Conservation (phyloP, 768 basidiomycete species). For the Porpolomopsis calyptriformis region DNA sequence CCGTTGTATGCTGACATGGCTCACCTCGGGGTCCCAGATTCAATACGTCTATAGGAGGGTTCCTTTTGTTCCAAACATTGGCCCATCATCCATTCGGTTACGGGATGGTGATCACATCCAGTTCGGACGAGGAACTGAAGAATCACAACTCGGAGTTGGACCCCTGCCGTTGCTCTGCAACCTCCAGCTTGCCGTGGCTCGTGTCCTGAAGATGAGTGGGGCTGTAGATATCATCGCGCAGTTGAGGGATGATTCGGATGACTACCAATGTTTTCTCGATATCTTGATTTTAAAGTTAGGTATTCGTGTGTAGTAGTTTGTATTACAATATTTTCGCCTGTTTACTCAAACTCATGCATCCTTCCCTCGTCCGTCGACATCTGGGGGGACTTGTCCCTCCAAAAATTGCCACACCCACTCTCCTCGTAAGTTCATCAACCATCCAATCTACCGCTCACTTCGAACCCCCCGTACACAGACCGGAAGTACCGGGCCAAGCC, state of each 20-base stretch:
- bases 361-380: conserved; percentile 75
- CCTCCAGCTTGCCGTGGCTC: conserved; percentile 15
- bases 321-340: too few relatives aligned
- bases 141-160: neutral
- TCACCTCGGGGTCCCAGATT: neutral
- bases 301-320: neutral
- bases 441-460: neutral
- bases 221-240: conserved; percentile 8
- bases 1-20: neutral
- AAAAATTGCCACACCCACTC: conserved; percentile 86
- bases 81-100: neutral
- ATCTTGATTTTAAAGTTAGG: neutral
- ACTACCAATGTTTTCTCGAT: neutral
- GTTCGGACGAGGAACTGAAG: neutral
- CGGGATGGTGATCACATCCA: neutral
- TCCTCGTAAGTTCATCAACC: conserved; percentile 49
- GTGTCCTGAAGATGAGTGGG: conserved; percentile 11
- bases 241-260: conserved; percentile 1
- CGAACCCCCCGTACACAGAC: conserved; percentile 35
- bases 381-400: conserved; percentile 83
- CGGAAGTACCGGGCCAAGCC: conserved; percentile 70
- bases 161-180: conserved; percentile 18
- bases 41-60: neutral
- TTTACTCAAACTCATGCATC: too few relatives aligned
- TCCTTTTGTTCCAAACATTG: neutral